Percentiles rank a stretch among this genome's conserved stretches.
Conservation (phyloP, 139 green algal species). For the Coelastrella sp. region DNA sequence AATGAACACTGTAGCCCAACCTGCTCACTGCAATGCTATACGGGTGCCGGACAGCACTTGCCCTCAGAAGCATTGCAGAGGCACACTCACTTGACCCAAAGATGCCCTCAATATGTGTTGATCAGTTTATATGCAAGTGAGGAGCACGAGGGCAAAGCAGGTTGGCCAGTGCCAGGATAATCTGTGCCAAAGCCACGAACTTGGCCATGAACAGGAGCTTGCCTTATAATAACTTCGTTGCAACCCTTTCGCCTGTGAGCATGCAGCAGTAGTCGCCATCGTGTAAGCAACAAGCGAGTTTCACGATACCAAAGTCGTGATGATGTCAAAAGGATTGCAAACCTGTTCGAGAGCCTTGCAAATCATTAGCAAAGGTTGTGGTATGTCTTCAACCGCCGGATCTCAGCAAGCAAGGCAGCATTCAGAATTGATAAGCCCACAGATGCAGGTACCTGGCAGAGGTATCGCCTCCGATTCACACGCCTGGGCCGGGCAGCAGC, state of each 20-base stretch:
- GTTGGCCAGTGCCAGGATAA: neutral
- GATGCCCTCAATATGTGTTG: no score
- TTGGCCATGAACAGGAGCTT: neutral
- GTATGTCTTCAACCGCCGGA: neutral
- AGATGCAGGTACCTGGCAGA: no score
- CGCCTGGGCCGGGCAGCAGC: no score
- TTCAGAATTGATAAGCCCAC: no score
- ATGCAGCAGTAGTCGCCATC: neutral
- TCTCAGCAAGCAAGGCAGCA: neutral
- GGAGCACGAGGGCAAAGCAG: neutral
- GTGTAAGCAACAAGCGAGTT: neutral
- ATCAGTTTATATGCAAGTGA: no score
- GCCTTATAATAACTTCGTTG: no score
- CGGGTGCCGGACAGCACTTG: neutral
- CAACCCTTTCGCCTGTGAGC: neutral
- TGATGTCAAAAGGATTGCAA: neutral
- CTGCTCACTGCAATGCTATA: constrained; percentile 7
- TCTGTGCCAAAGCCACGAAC: neutral
- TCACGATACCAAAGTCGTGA: neutral
- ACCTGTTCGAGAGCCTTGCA: neutral
- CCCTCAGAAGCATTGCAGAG: neutral
- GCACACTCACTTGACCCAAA: neutral
- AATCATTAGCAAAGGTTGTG: neutral
- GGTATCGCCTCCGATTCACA: no score
- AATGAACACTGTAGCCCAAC: neutral